Base-by-base conservation (phyloP, 176 grass and related monocot genomes). In the Ampelocalamus luodianensis region DNA sequence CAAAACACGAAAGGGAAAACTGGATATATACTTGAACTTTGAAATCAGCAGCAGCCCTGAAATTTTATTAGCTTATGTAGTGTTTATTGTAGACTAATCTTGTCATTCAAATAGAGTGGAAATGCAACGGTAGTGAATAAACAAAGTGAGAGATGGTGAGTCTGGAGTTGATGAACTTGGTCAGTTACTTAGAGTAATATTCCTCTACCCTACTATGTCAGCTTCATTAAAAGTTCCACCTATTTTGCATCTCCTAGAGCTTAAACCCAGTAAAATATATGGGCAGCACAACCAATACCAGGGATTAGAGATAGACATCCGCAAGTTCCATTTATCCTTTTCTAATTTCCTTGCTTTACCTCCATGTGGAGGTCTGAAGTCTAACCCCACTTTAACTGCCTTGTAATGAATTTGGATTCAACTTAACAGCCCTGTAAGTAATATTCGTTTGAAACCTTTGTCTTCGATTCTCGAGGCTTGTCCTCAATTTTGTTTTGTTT, bases 91-190 rank as follows among this genome's bases (percentile, higher is more conserved):
- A 36, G 18, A 60, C 4, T 68, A 68, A 55, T 9, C 55, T 10
- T 68, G 29, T 15, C 32, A 7, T 40, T 48, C 16, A 59, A 48
- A 48, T 71, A 12, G 5, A 63, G 29, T 38, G 54, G 10, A 44
- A 59, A 18, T 44, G 37, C 37, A 42, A 64, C n/a, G 0, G 1
- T 20, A 13, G 1, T 76, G 17, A 39, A 78, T 23, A 18, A 6
- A 9, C 23, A 46, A 60, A 82, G 5, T 50, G 29, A 74, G 49
- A 67, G 29, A n/a, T 12, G 49, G 46, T 66, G 7, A 78, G 45
- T 58, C 29, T 74, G 20, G 29, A 64, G 8, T 83, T 38, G 13
- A 61, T 62, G 26, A 63, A 83, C 17, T 72, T 73, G 18, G 45
- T 51, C 18, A 32, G 29, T 49, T 79, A 37, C 10, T 71, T 53